phyloP scores from a whole-genome alignment of 129 eudicot species.

The Cynara cardunculus region DNA sequence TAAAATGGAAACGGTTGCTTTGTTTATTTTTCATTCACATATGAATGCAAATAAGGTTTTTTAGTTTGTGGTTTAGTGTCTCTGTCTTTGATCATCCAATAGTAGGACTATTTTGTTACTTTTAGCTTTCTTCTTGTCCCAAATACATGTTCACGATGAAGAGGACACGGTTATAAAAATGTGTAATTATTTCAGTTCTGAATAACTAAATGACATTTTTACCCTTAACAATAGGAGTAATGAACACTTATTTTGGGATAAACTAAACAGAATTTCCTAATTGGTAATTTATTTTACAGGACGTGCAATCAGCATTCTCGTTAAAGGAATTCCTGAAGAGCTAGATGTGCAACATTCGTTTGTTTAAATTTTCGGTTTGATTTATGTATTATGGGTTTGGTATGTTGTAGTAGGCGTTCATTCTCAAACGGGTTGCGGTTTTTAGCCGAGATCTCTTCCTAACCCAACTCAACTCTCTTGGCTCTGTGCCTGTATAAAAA shows the following conservation, averaged over 20 bases:
- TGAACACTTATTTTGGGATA: neutral
- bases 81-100: neutral
- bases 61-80: neutral
- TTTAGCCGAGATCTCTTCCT: neutral
- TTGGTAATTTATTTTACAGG: conserved; percentile 33
- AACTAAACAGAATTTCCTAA: neutral
- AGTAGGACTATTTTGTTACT: neutral
- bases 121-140: too few relatives aligned
- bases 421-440: neutral
- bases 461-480: conserved; percentile 6
- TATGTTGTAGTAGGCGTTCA: conserved; percentile 4
- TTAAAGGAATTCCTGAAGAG: conserved; percentile 69
- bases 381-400: conserved; percentile 12
- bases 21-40: neutral
- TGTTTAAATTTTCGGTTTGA: conserved; percentile 13
- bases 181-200: neutral
- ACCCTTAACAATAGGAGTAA: neutral
- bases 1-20: conserved; percentile 17
- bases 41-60: neutral
- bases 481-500: conserved; percentile 3
- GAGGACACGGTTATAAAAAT: neutral
- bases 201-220: neutral
- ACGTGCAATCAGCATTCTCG: conserved; percentile 43
- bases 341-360: conserved; percentile 16
- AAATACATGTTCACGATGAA: neutral